phyloP scores from a whole-genome alignment of 2,329 filamentous ascomycete genomes.

The Diaporthe helianthi region DNA sequence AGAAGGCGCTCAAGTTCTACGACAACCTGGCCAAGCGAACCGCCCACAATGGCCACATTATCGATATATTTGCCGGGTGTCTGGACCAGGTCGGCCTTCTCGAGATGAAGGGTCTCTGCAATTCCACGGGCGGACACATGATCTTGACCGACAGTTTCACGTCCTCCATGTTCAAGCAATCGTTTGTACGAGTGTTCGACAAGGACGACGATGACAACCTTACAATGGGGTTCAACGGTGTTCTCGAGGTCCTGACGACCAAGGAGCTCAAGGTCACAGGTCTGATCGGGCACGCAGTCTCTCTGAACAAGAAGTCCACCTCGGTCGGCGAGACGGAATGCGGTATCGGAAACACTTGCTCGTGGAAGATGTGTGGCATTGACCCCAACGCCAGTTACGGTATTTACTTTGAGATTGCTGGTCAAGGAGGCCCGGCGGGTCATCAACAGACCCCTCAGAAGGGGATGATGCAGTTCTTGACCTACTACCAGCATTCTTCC shows the following conservation, averaged over 20 bases:
- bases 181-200: slow-evolving; percentile 95
- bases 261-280: slow-evolving; percentile 99
- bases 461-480: slow-evolving; percentile 97
- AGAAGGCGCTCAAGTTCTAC: slow-evolving; percentile 99
- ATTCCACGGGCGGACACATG: slow-evolving; percentile 97
- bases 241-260: slow-evolving; percentile 92
- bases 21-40: slow-evolving; percentile 92
- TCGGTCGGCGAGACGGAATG: slow-evolving; percentile 98
- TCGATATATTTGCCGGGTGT: slow-evolving; percentile 97
- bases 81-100: slow-evolving; percentile 95
- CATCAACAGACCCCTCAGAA: slow-evolving; percentile 89
- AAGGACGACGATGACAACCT: slow-evolving; percentile 95
- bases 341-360: slow-evolving; percentile 97
- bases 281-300: slow-evolving; percentile 94
- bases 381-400: slow-evolving; percentile 93
- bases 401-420: slow-evolving; percentile 97
- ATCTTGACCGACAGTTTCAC: slow-evolving; percentile 98
- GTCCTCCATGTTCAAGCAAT: slow-evolving; percentile 99
- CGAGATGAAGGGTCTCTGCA: slow-evolving; percentile 97
- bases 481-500: slow-evolving; percentile 97
- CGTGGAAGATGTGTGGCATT: slow-evolving; percentile 99
- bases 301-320: slow-evolving; percentile 96
- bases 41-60: slow-evolving; percentile 94
- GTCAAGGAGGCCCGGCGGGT: slow-evolving; percentile 84
- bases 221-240: slow-evolving; percentile 97